A percentile compares a stretch with the other conserved stretches of the same genome.
Evolutionary conservation across 2,329 filamentous ascomycete genomes (phyloP).

Genomic region (Fusarium sp.): DNA sequence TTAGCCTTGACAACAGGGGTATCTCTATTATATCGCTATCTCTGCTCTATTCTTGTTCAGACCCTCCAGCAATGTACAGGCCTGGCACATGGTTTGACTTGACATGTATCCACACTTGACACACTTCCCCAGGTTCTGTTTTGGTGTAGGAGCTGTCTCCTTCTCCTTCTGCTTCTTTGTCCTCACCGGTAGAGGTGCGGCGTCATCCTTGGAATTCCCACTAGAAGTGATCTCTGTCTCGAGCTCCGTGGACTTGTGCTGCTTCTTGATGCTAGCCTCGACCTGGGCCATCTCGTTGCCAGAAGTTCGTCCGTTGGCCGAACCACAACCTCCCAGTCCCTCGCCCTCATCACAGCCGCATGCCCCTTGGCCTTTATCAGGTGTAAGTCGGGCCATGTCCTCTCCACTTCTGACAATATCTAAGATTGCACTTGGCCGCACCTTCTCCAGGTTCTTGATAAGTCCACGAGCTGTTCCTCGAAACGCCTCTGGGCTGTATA

Average conservation of each 20-base stretch:
- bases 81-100: conserved; percentile 93
- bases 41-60: conserved; percentile 83
- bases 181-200: conserved; percentile 55
- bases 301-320: conserved; percentile 70
- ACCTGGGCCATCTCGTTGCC: conserved; percentile 86
- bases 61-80: conserved; percentile 88
- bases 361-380: conserved; percentile 54
- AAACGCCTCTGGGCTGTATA: conserved; percentile 98
- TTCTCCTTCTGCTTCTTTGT: conserved; percentile 48
- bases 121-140: conserved; percentile 85
- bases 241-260: conserved; percentile 39
- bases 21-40: conserved; percentile 63
- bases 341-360: conserved; percentile 57
- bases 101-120: conserved; percentile 94
- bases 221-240: conserved; percentile 53
- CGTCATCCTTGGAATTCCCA: conserved; percentile 43
- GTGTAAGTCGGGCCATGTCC: conserved; percentile 87
- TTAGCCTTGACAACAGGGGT: conserved; percentile 14
- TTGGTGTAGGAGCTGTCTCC: conserved; percentile 55
- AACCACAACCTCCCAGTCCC: conserved; percentile 77
- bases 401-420: conserved; percentile 96
- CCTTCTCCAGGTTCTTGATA: conserved; percentile 95
- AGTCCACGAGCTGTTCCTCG: conserved; percentile 89
- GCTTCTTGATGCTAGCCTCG: conserved; percentile 66
- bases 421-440: conserved; percentile 92